A percentile compares a stretch with the other conserved stretches of the same genome.
These are phyloP conservation scores for Colletotrichum spaethianum DNA, from an alignment of 2,329 filamentous ascomycete genomes.

Conservation along the genomic window DNA sequence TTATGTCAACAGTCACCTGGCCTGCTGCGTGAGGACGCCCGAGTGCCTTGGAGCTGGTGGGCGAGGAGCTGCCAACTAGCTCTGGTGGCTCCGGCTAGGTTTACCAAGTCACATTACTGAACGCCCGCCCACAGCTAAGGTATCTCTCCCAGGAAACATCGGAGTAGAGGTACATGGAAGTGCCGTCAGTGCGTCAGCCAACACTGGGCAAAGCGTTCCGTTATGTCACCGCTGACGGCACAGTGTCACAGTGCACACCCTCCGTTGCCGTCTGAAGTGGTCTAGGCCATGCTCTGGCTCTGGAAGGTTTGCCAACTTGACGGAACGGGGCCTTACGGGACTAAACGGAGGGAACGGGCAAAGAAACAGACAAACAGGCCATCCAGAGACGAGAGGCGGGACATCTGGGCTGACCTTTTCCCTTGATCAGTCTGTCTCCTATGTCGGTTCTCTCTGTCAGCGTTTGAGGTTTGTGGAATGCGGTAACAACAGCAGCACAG, in stretches of 20 bases:
- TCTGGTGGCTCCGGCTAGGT: background rate
- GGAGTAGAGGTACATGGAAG: background rate
- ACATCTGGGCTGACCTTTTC: slow-evolving; percentile 5
- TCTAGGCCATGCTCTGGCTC: background rate
- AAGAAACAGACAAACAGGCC: slow-evolving; percentile 26
- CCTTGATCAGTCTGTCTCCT: slow-evolving; percentile 2
- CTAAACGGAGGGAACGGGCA: slow-evolving; percentile 6
- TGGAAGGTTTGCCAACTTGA: background rate
- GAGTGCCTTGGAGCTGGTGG: background rate
- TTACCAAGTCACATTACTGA: slow-evolving; percentile 12
- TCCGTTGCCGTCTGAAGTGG: background rate
- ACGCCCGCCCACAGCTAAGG: background rate
- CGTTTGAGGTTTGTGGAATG: slow-evolving; percentile 1
- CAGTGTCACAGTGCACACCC: slow-evolving; percentile 20
- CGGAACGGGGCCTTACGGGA: background rate
- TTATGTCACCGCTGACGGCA: slow-evolving; percentile 33
- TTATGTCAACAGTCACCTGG: slow-evolving; percentile 19
- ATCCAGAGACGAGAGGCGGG: slow-evolving; percentile 22
- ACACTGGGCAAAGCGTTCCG: slow-evolving; percentile 3
- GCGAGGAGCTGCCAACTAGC: background rate
- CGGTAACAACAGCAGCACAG: too few species aligned
- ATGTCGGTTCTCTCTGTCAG: background rate
- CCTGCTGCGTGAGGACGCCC: background rate
- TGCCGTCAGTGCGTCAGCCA: slow-evolving; percentile 30
- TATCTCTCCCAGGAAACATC: background rate